phyloP scores from a whole-genome alignment of 139 green algal species.

The Mychonastes homosphaera region DNA sequence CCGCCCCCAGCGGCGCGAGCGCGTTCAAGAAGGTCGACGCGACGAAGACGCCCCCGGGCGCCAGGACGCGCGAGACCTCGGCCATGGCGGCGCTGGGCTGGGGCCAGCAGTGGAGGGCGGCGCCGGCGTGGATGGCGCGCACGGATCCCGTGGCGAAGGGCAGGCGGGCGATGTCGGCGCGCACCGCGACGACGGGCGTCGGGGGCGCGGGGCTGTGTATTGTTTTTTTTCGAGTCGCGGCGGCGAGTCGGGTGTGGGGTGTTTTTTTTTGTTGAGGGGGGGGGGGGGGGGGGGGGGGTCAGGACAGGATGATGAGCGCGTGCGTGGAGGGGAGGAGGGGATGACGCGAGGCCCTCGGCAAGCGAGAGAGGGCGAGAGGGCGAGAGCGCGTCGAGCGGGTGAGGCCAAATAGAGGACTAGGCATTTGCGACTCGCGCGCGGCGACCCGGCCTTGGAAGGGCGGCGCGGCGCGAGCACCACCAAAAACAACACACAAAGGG shows the following conservation, averaged over 20 bases:
- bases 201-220: conserved; percentile 6
- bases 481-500: no score
- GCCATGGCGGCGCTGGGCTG: conserved; percentile 45
- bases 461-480: no score
- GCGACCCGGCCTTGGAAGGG: no score
- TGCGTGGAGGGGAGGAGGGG: no score
- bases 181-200: conserved; percentile 53
- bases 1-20: conserved; percentile 54
- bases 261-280: not conserved
- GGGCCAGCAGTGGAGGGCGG: conserved; percentile 94
- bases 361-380: no score
- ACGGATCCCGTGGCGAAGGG: conserved; percentile 76
- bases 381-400: no score
- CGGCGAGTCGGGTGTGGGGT: not conserved
- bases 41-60: conserved; percentile 88
- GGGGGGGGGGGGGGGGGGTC: not conserved
- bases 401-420: no score
- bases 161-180: conserved; percentile 76
- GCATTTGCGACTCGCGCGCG: no score
- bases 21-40: conserved; percentile 76
- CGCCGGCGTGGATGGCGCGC: conserved; percentile 84
- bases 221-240: not conserved
- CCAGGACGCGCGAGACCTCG: conserved; percentile 83
- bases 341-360: no score
- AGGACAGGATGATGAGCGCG: not conserved